Evolutionary conservation across 768 basidiomycete genomes (phyloP).

Genomic region (Imleria badia): DNA sequence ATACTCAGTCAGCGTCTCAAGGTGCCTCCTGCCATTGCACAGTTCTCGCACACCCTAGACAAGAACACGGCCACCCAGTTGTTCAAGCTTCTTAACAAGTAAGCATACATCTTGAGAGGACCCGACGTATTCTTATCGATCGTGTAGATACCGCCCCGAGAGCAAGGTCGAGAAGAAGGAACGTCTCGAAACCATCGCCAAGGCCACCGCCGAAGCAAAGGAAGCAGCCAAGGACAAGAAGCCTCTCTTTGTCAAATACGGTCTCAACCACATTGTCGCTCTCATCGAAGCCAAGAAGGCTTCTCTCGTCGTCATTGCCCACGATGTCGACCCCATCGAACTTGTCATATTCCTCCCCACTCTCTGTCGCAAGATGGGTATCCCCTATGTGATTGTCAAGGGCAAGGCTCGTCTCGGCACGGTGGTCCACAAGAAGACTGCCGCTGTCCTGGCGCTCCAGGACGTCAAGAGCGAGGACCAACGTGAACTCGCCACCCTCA

Average conservation of each 20-base stretch:
- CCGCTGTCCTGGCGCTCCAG: conserved; percentile 86
- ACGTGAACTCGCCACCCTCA: conserved; percentile 87
- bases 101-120: conserved; percentile 4
- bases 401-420: conserved; percentile 98
- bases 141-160: conserved; percentile 73
- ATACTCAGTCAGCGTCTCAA: conserved; percentile 97
- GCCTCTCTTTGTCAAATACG: conserved; percentile 93
- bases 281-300: conserved; percentile 98
- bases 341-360: conserved; percentile 98
- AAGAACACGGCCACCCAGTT: conserved; percentile 99
- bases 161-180: conserved; percentile 97
- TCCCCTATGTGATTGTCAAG: conserved; percentile 98
- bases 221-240: conserved; percentile 83
- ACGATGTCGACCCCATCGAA: conserved; percentile 99
- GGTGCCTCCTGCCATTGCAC: conserved; percentile 96
- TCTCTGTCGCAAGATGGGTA: conserved; percentile 99
- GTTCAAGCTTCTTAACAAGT: conserved; percentile 98
- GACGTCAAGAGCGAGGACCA: conserved; percentile 95
- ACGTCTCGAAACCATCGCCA: conserved; percentile 77
- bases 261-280: conserved; percentile 95
- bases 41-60: conserved; percentile 97
- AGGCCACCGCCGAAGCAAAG: conserved; percentile 79
- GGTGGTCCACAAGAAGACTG: conserved; percentile 98
- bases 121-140: not conserved
- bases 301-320: conserved; percentile 90